Evolutionary conservation across 139 green algal species (phyloP), one percentile per base, ranked within the genome.

Genomic region (Marvania coccoides): DNA sequence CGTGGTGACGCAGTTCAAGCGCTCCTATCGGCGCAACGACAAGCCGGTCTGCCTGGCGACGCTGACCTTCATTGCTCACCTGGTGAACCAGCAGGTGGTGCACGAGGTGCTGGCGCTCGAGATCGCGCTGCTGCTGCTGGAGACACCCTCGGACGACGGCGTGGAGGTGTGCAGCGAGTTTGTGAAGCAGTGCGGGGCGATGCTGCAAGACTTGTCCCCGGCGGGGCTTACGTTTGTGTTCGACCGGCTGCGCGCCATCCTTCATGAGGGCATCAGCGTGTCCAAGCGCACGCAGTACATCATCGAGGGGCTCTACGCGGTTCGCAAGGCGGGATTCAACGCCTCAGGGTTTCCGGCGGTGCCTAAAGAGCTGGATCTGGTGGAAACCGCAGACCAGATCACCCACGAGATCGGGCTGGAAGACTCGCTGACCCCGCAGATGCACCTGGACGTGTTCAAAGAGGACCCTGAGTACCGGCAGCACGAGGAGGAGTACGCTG

Each of bases 381-480:
- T 99, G 29, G 94, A 97, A 53, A 75, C 72, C 8, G 87, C 96
- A 47, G 93, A 99, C 75, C 93, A 97, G 81, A 95, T 99, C 80
- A 95, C 87, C 3, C 94, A 99, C 71, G 85, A 96, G 67, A 29
- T 97, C 39, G 66, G 37, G 12, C 80, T 96, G 54, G 87, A 96
- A 28, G 80, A 89, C 60, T 51, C 80, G 40, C 30, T 69, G 51
- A 51, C 67, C 36, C n/a, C 79, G 28, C 74, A 96, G 76, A 87
- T 79, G n/a, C 63, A 40, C 6, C 82, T 97, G 53, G 90, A 98
- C 72, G 78, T 96, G 60, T 98, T 98, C 76, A 87, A 87, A 65
- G 69, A 88, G 28, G 89, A 97, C 72, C 79, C 83, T 2, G 77
- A 90, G 9, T 95, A 86, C 39, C 65, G 77, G 57, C 23, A 79